A percentile compares a stretch with the other conserved stretches of the same genome.
phyloP scores from a whole-genome alignment of 2,329 filamentous ascomycete genomes.

The Knufia fluminis region DNA sequence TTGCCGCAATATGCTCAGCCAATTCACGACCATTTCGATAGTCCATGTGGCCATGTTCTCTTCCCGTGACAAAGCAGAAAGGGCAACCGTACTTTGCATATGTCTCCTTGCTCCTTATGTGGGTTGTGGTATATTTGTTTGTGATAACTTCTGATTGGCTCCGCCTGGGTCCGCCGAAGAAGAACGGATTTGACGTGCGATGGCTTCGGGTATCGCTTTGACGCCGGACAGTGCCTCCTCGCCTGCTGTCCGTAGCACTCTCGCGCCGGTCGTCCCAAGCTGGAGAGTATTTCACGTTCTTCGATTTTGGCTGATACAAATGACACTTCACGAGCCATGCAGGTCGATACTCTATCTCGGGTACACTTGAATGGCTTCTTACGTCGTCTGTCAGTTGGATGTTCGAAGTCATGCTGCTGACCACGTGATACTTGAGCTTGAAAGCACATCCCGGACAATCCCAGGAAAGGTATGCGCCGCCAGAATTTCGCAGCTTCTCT shows the following conservation, averaged over 20 bases:
- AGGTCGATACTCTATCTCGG: slow-evolving; percentile 18
- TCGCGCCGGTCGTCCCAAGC: not conserved
- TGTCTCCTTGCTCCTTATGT: not conserved
- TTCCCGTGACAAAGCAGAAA: slow-evolving; percentile 20
- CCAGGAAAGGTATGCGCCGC: slow-evolving; percentile 22
- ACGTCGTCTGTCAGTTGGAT: slow-evolving; percentile 21
- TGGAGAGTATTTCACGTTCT: slow-evolving; percentile 3
- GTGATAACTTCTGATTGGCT: slow-evolving; percentile 4
- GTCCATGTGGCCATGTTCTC: slow-evolving; percentile 11
- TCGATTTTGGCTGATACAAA: slow-evolving; percentile 14
- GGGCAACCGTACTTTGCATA: slow-evolving; percentile 20
- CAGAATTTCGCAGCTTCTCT: slow-evolving; percentile 13
- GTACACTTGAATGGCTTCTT: slow-evolving; percentile 13
- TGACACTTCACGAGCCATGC: slow-evolving; percentile 20
- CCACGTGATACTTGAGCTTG: slow-evolving; percentile 20
- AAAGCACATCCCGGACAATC: slow-evolving; percentile 22
- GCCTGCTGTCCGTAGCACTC: not conserved
- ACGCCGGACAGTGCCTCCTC: not conserved
- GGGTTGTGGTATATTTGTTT: not conserved
- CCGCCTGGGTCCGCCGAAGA: not conserved
- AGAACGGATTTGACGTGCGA: slow-evolving; percentile 3
- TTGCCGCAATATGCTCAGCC: slow-evolving; percentile 16
- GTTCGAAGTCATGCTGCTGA: slow-evolving; percentile 15
- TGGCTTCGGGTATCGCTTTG: not conserved
- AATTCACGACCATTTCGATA: slow-evolving; percentile 16